Conservation (phyloP, 2,329 filamentous ascomycete genomes). For the Volutella citrinella region DNA sequence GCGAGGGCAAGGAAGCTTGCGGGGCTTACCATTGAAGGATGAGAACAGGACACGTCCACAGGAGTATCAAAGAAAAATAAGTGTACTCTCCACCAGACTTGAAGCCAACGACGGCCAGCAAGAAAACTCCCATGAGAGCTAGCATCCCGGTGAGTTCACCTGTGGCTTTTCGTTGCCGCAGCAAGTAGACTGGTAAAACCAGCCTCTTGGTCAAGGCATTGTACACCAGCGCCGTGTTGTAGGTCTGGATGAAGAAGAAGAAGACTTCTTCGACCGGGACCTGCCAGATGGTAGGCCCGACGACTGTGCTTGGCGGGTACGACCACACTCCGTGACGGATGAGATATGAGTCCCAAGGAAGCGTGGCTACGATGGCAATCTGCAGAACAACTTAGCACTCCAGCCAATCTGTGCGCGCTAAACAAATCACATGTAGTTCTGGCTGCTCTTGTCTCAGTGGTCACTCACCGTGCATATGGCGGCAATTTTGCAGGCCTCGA, state of each 20-base stretch:
- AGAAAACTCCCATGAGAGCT: no score
- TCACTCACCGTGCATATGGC: no score
- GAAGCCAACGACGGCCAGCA: slow-evolving; percentile 42
- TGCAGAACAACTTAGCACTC: no score
- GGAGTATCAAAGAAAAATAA: slow-evolving; percentile 67
- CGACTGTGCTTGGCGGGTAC: slow-evolving; percentile 63
- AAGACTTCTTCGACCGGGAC: slow-evolving; percentile 73
- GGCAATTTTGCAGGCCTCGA: no score
- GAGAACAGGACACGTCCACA: slow-evolving; percentile 66
- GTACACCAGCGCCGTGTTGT: slow-evolving; percentile 68
- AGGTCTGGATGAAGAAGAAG: slow-evolving; percentile 76
- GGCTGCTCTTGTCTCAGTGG: no score
- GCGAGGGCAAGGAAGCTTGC: no score
- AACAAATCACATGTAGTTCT: no score
- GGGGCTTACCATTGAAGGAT: slow-evolving; percentile 39
- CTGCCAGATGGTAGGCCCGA: slow-evolving; percentile 59
- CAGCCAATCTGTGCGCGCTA: no score
- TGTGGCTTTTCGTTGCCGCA: no score
- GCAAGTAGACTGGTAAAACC: slow-evolving; percentile 45
- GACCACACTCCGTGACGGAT: slow-evolving; percentile 68
- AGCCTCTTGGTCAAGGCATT: slow-evolving; percentile 64
- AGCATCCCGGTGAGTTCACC: no score
- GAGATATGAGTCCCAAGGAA: slow-evolving; percentile 77
- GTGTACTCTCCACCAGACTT: slow-evolving; percentile 49
- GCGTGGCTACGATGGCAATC: no score